These are phyloP conservation scores for Solanum stenotomum DNA, from an alignment of 257 asterid genomes.

Conservation along the genomic window DNA sequence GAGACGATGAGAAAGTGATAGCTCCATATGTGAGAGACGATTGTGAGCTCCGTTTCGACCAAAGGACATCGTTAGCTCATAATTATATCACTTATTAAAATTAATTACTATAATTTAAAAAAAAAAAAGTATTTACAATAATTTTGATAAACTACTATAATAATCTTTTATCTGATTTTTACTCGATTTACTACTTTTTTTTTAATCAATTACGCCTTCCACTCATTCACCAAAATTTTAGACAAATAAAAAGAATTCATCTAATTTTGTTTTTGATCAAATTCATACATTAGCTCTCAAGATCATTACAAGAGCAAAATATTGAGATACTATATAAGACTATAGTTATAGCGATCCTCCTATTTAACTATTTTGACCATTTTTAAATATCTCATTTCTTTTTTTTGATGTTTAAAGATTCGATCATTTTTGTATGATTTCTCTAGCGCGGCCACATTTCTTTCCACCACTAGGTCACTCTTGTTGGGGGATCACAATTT, in stretches of 20 bases:
- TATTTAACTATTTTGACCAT: background rate
- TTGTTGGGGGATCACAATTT: background rate
- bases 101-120: too few relatives aligned
- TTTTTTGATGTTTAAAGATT: too few relatives aligned
- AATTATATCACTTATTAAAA: background rate
- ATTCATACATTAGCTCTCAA: background rate
- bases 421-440: background rate
- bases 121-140: background rate
- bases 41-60: background rate
- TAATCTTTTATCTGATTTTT: too few relatives aligned
- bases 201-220: background rate
- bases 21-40: slow-evolving; percentile 32
- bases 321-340: background rate
- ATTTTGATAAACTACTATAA: background rate
- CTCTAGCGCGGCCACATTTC: background rate
- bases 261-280: background rate
- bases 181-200: background rate
- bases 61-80: background rate
- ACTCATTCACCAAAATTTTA: background rate
- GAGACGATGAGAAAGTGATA: slow-evolving; percentile 20
- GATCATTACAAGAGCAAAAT: background rate
- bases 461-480: background rate
- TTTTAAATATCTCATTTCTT: background rate
- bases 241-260: background rate
- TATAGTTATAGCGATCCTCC: background rate